Base-by-base conservation (phyloP, 2,329 filamentous ascomycete species). In the Domatiomyces catenatus region DNA sequence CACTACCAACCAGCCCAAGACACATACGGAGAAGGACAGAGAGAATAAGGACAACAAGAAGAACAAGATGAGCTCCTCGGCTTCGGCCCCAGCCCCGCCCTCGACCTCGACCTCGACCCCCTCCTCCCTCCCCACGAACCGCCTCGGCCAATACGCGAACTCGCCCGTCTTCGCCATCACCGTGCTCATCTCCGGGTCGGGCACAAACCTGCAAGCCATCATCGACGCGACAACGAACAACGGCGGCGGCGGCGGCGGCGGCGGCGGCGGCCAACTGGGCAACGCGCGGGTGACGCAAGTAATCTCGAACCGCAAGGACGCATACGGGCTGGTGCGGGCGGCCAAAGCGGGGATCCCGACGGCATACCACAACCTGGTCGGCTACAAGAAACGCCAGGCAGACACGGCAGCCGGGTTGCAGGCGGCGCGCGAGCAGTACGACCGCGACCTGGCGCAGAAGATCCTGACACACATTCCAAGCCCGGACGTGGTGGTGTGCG, bases 361-460 rank as follows among this genome's bases (percentile, higher is more conserved):
- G 50, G 76, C 78, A 50, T 90, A 90, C 70, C 87, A 90, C 73
- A 90, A 90, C 66, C 76, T 92, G 42, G 73, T 89, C 50, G 75
- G 77, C 36, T 82, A 86, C 68, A 87, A 86, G 52, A 85, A 85
- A 62, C 75, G 73, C 55, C 76, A 87, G 59, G 68, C 76, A 64
- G 69, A 67, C 53, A 80, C 63, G 59, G 69, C 68, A 15, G 72
- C 76, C 39, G 68, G 71, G 5, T 63, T 71, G 5, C 63, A 68
- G 52, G 59, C 63, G 43, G 82, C 79, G 1, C 77, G 87, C 20
- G 69, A 74, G 46, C 73, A 72, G 49, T 93, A 92, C 65, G 87
- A 94, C 63, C 76, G 79, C 12, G 84, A 85, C 44, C 71, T 94
- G 55, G 84, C 86, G 0, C 66, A 74, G 43, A 72, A 82, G 53